Evolutionary conservation across 192 early-diverging fungal genomes (phyloP), one percentile per base, ranked within the genome.

Genomic region (Umbelopsis ramanniana): DNA sequence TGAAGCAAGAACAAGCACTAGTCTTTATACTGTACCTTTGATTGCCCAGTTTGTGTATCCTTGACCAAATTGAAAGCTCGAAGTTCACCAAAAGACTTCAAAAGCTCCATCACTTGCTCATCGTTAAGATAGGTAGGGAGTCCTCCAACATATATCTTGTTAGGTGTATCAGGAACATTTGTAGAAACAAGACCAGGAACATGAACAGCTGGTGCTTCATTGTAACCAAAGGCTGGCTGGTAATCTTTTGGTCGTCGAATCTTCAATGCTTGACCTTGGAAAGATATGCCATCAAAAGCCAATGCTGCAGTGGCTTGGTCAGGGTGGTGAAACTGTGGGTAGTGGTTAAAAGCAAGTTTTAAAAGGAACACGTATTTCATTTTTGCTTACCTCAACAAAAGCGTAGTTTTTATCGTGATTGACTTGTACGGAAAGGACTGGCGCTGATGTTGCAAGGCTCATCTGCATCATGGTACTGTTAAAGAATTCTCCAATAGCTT

Each of bases 241-340:
- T 97, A 98, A 79, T 98, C 96, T 76, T 97, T 98, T 45, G 97
- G 97, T 37, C 97, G 89, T 23, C 95, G 90, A 77, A 99, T 92
- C 75, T 94, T 96, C 46, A 99, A 79, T 68, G 88, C 86, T 70
- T 94, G 89, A 21, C 87, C 87, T 74, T 92, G 86, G 76, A 93
- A 98, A 45, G 87, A 84, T 68, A 96, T 89, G 24, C 96, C 96
- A 77, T 99, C 97, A 76, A 99, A 89, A 22, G 94, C 89, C 90
- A 99, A 92, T 11, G 93, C 97, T 26, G 86, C 86, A 7, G 94
- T 95, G 2, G 95, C 95, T 84, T 96, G 92, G 60, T 97, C 94
- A 6, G 91, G 86, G 14, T 91, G 84, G 50, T 92, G 86, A 78
- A 99, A 96, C 93, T 95, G 81, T 35, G 19, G 24, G 15, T 48